These are phyloP conservation scores for Mycena alexandri DNA, from an alignment of 768 basidiomycete species.

Conservation along the genomic window DNA sequence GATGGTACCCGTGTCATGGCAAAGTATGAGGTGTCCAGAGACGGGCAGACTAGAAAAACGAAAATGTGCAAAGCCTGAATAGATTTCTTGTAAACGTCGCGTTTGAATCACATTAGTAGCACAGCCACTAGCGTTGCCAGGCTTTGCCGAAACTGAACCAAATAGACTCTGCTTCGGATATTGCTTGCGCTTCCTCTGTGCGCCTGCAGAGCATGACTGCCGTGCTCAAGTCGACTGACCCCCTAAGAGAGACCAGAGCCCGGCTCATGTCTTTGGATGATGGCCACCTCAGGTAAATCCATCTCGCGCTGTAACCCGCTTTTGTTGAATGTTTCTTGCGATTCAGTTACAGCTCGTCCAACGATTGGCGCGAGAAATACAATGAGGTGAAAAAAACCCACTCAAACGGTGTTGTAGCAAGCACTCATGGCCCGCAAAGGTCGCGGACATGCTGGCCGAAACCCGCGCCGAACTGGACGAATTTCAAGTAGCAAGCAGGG, in stretches of 20 bases:
- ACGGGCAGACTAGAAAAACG: slow-evolving; percentile 85
- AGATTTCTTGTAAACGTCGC: no score
- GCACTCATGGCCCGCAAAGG: slow-evolving; percentile 48
- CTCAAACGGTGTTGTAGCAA: slow-evolving; percentile 16
- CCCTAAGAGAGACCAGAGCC: slow-evolving; percentile 61
- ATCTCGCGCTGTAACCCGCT: slow-evolving; percentile 32
- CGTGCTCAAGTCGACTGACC: slow-evolving; percentile 71
- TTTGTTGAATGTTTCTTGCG: slow-evolving; percentile 39
- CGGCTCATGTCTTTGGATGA: slow-evolving; percentile 77
- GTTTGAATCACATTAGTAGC: slow-evolving; percentile 48
- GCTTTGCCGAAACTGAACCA: no score
- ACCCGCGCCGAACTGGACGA: slow-evolving; percentile 89
- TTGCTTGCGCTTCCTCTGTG: no score
- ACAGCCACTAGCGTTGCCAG: no score
- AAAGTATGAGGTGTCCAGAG: slow-evolving; percentile 90
- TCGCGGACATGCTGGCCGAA: slow-evolving; percentile 86
- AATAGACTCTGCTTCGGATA: no score
- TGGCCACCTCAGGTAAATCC: slow-evolving; percentile 66
- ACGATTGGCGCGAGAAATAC: slow-evolving; percentile 85
- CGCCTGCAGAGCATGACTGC: slow-evolving; percentile 63
- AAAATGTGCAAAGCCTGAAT: slow-evolving; percentile 90
- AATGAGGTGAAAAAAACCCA: slow-evolving; percentile 62
- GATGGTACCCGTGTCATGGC: slow-evolving; percentile 90
- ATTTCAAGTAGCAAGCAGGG: slow-evolving; percentile 89
- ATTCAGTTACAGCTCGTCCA: slow-evolving; percentile 64